phyloP scores from a whole-genome alignment of 306 rosid genomes.

The Prunus fruticosa region DNA sequence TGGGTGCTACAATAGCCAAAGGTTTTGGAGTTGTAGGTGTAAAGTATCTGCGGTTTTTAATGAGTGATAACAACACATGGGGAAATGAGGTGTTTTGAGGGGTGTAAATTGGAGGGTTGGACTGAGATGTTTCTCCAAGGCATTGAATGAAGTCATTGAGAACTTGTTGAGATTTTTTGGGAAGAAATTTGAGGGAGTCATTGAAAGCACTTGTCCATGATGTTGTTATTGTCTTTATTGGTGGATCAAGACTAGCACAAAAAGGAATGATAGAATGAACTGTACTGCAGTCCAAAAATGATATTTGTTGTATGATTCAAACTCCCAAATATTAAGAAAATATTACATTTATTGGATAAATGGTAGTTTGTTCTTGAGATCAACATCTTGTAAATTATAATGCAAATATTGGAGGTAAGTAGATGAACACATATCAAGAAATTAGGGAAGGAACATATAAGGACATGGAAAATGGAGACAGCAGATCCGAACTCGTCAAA shows the following conservation, averaged over 20 bases:
- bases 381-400: no score
- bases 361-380: no score
- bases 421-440: no score
- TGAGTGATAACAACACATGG: slow-evolving; percentile 7
- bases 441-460: no score
- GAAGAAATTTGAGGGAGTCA: background rate
- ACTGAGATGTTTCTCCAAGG: background rate
- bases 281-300: background rate
- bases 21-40: slow-evolving; percentile 33
- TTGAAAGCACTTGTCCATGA: background rate
- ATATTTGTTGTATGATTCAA: no score
- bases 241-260: background rate
- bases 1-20: slow-evolving; percentile 14
- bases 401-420: no score
- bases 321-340: no score
- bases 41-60: slow-evolving; percentile 23
- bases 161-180: background rate
- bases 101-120: slow-evolving; percentile 21
- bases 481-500: no score
- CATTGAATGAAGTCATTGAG: slow-evolving; percentile 7
- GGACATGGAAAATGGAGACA: no score
- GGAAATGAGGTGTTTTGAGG: slow-evolving; percentile 17
- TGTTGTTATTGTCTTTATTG: background rate
- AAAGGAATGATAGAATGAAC: background rate
- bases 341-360: no score